Evolutionary conservation across 2,329 filamentous ascomycete species (phyloP), one percentile per base, ranked within the genome.

Genomic region (Xylariales sp.): DNA sequence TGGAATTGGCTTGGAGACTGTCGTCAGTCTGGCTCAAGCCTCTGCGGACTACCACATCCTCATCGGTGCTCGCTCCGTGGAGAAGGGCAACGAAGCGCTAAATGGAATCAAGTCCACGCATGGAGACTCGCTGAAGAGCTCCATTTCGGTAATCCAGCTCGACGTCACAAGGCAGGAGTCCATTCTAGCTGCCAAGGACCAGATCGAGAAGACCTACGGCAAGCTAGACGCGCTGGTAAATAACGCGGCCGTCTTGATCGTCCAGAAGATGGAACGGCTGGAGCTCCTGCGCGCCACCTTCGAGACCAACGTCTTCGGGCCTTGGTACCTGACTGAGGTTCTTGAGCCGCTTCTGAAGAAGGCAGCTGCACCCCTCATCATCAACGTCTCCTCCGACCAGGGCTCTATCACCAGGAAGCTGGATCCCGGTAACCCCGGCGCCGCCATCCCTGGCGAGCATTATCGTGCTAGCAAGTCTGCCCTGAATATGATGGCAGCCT

Each of bases 141-240:
- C 72, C 32, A 80, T 84, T 54, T 79, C 81, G 35, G 70, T 66
- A 1, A 57, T 46, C 18, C 38, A 48, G n/a, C 38, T 48, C 4
- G 46, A 46, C 27, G 14, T 46, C 12, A 48, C 18, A 1, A 60
- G 53, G 1, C 42, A 56, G 1, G 40, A 47, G 0, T 63, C 62
- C 1, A 56, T 64, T 31, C 25, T 41, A 1, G 47, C 49, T 0
- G 58, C 61, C 0, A 34, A 52, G 16, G 20, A 45, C 1, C 27
- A 42, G 9, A 54, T 65, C n/a, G 28, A 47, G 0, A 25, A 44
- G 1, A 43, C 39, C 0, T 51, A 50, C 36, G 58, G 58, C 19
- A 47, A 51, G 9, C 55, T 65, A 2, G 61, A 64, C 39, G 55
- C 62, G 7, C 59, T 65, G 3, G 33, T 63, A 48, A 62, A 65